phyloP scores from a whole-genome alignment of 805 yeast species.

The Metschnikowia baotianmanensis region DNA sequence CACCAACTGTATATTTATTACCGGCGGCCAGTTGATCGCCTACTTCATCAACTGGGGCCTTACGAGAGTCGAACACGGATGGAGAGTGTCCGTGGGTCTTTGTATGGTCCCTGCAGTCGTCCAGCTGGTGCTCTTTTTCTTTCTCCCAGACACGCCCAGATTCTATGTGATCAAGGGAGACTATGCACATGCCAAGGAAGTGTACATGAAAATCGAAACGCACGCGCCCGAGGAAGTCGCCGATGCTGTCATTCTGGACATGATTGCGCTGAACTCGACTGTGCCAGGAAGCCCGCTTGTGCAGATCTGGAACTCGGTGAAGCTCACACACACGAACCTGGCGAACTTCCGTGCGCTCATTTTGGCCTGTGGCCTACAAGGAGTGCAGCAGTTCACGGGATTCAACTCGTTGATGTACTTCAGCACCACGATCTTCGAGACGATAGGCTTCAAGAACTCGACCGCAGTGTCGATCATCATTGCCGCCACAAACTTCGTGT shows the following conservation, averaged over 20 bases:
- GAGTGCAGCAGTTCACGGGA: slow-evolving; percentile 95
- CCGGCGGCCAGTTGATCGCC: slow-evolving; percentile 94
- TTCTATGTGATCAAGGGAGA: slow-evolving; percentile 73
- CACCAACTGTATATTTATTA: slow-evolving; percentile 82
- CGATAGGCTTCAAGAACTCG: slow-evolving; percentile 83
- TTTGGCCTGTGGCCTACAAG: slow-evolving; percentile 91
- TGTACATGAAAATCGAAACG: slow-evolving; percentile 60
- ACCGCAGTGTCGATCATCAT: slow-evolving; percentile 94
- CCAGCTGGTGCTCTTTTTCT: slow-evolving; percentile 74
- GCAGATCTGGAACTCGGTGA: slow-evolving; percentile 59
- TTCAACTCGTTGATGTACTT: slow-evolving; percentile 96
- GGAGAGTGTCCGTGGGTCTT: slow-evolving; percentile 91
- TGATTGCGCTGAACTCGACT: slow-evolving; percentile 45
- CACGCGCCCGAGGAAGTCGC: slow-evolving; percentile 64
- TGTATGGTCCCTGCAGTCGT: slow-evolving; percentile 82
- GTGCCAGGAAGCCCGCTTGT: slow-evolving; percentile 44
- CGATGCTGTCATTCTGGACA: slow-evolving; percentile 64
- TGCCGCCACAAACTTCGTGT: slow-evolving; percentile 91
- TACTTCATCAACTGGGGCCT: slow-evolving; percentile 93
- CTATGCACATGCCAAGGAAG: slow-evolving; percentile 61
- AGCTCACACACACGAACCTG: slow-evolving; percentile 61
- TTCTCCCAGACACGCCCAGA: slow-evolving; percentile 95
- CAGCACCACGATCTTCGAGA: slow-evolving; percentile 86
- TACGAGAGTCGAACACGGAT: slow-evolving; percentile 70
- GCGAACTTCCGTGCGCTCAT: slow-evolving; percentile 87